Base-by-base conservation (phyloP, 139 green algal species). In the Coelastrella sp. region DNA sequence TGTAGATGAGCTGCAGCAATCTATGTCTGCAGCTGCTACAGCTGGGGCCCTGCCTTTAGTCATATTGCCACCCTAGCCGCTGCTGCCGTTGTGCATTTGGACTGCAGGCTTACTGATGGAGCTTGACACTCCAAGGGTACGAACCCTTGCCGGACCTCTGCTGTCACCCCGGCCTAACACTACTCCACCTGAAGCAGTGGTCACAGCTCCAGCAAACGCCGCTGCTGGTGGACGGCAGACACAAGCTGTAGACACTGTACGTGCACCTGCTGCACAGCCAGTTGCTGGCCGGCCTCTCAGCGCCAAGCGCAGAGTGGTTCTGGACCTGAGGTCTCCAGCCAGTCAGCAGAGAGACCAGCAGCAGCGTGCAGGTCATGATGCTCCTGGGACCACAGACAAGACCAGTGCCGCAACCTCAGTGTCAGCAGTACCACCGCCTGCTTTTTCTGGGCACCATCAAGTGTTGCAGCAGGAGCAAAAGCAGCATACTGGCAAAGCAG, bases 91-190 rank as follows among this genome's bases (percentile, higher is more conserved):
- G 35, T 49, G 35, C 1, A 49, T 49, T 49, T 49, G 1, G 35
- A 49, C 1, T 85, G 79, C 82, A 78, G 63, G 65, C 11, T n/a
- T 88, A n/a, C n/a, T 88, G 25, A 88, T 88, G 82, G 82, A 88
- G 8, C 56, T 88, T n/a, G 82, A 88, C 10, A 88, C 82, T 10
- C 82, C 82, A 8, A 88, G 57, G n/a, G 61, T 88, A 8, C 60
- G 82, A 7, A 61, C 82, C 6, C n/a, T 88, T 19, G 58, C 79
- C 49, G 79, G 57, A 7, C 60, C 68, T 6, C 68, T 76, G 15
- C 19, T 76, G 24, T 76, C 68, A 68, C 56, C 57, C 56, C n/a
- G 57, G 57, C 49, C 63, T 5, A 49, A 49, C 35, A 49, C 35
- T 49, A 49, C 35, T 70, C 63, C 11, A 70, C 14, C 4, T 70